Base-by-base conservation (phyloP, 257 asterid species). In the Solanum sejunctum region DNA sequence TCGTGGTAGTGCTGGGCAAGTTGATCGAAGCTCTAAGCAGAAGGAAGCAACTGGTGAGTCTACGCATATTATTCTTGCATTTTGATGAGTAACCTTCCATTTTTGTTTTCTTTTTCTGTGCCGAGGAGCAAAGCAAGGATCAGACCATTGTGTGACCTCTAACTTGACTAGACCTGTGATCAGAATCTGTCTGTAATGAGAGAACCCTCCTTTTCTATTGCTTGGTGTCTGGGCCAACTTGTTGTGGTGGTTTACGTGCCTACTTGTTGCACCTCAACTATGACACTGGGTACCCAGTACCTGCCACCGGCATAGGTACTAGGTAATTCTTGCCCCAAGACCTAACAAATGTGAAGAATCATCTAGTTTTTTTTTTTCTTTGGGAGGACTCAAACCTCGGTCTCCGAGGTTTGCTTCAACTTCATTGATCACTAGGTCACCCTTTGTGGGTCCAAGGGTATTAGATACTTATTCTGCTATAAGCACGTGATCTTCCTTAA, bases 1-100 rank as follows among this genome's bases (percentile, higher is more conserved):
- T 71, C 97, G 98, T 80, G 94, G 90, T 88, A 86, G 84, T 92
- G 90, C 89, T 66, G 93, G 92, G 88, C 93, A 92, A 88, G 92
- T 82, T 89, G 94, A 91, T 84, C 89, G 97, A 90, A 91, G 92
- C 89, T 88, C 86, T 90, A 85, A 88, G 72, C 89, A 88, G 84
- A 90, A 93, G 89, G 85, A 84, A 83, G 89, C 89, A 56, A 86
- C 87, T 36, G 98, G 98, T 94, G 83, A 85, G 93, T 56, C 63
- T 71, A 81, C 71, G 28, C 55, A n/a, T 20, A 51, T 41, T 72
- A 71, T 20, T 56, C 49, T 56, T 12, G 55, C 63, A 55, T 63
- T 20, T 66, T 66, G 80, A 36, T 26, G 6, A 79, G 20, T 32
- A 18, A 11, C 45, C 17, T 86, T 78, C 41, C 51, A 57, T 72